phyloP scores from a whole-genome alignment of 164 flowering plant species.

The Stephania japonica region DNA sequence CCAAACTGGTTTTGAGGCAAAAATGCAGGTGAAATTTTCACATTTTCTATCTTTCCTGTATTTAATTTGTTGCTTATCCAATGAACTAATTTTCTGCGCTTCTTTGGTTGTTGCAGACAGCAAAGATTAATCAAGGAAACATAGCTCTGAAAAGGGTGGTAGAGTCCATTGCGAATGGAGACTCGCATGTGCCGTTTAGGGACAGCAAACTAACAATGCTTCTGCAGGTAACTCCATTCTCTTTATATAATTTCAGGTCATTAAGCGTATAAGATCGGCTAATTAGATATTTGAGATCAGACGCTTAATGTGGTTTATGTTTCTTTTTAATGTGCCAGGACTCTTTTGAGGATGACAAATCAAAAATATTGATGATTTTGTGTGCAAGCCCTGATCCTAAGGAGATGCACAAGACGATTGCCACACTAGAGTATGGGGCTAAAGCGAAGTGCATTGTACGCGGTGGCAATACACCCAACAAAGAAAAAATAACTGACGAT shows the following conservation, averaged over 20 bases:
- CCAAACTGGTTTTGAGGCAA: constrained; percentile 88
- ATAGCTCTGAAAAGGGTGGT: constrained; percentile 92
- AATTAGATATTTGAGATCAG: neutral
- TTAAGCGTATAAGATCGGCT: neutral
- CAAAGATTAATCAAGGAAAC: constrained; percentile 93
- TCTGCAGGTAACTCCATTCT: constrained; percentile 57
- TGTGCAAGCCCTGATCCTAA: constrained; percentile 97
- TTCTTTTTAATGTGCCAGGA: constrained; percentile 37
- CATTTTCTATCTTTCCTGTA: neutral
- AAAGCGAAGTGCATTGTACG: constrained; percentile 96
- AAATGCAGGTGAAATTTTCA: constrained; percentile 72
- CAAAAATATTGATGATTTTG: constrained; percentile 86
- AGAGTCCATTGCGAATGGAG: constrained; percentile 97
- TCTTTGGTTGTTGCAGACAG: constrained; percentile 55
- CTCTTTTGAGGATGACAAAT: constrained; percentile 93
- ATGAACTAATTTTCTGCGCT: neutral
- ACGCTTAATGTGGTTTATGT: neutral
- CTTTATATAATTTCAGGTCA: neutral
- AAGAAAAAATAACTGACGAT: constrained; percentile 59
- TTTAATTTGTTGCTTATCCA: neutral
- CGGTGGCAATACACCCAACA: constrained; percentile 72
- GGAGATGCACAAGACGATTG: constrained; percentile 85
- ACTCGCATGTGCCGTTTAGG: constrained; percentile 94
- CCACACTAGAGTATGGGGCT: constrained; percentile 98
- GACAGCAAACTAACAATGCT: constrained; percentile 98